Conservation (phyloP, 345 rosid genomes). For the Murraya koenigii region DNA sequence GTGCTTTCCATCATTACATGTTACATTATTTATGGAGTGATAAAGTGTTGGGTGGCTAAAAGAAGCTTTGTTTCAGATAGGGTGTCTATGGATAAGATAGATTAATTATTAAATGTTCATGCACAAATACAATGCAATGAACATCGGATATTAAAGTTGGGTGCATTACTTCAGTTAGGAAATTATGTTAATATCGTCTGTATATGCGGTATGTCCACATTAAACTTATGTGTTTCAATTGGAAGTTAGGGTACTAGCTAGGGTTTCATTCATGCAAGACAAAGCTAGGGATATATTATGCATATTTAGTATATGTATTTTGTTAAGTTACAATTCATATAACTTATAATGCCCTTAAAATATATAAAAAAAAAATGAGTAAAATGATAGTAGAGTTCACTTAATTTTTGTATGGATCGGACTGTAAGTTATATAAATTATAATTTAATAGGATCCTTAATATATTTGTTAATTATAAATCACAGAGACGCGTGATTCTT, state of each 20-base stretch:
- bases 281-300: not conserved
- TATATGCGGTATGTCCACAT: not conserved
- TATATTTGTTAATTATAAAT: no score
- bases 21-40: no score
- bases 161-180: not conserved
- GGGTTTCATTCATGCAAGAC: not conserved
- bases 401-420: no score
- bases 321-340: no score
- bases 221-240: not conserved
- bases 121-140: not conserved
- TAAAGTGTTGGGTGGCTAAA: not conserved
- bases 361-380: no score
- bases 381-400: no score
- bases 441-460: no score
- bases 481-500: slow-evolving; percentile 11
- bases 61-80: not conserved
- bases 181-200: not conserved
- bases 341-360: no score
- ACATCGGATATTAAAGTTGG: not conserved
- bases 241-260: not conserved
- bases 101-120: not conserved
- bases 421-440: no score
- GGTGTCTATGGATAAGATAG: not conserved
- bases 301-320: not conserved
- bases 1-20: no score